phyloP scores from a whole-genome alignment of 1,284 basidiomycete species.

The Bjerkandera adusta region DNA sequence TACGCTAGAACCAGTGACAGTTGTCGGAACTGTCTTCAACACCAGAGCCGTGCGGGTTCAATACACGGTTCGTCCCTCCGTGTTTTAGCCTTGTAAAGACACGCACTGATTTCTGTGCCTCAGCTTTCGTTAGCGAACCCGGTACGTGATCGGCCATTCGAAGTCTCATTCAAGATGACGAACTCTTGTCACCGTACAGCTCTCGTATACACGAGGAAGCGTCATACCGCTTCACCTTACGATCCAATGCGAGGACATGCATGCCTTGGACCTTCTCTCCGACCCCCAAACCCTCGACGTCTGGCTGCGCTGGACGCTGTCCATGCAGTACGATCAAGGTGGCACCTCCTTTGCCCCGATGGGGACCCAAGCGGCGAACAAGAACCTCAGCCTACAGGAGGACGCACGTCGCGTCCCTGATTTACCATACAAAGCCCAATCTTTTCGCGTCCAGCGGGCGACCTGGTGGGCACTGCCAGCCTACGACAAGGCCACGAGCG shows the following conservation, averaged over 20 bases:
- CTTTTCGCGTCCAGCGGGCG: slow-evolving; percentile 9
- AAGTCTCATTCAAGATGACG: too few species aligned
- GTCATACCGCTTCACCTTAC: slow-evolving; percentile 23
- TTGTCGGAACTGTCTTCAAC: slow-evolving; percentile 44
- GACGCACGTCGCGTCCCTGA: too few species aligned
- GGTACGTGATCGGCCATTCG: slow-evolving; percentile 21
- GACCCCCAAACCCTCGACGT: slow-evolving; percentile 21
- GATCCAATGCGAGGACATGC: slow-evolving; percentile 23
- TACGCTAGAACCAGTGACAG: slow-evolving; percentile 34
- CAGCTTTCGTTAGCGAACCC: slow-evolving; percentile 26
- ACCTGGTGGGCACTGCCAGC: slow-evolving; percentile 19
- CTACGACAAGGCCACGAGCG: background rate
- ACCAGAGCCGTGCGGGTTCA: slow-evolving; percentile 25
- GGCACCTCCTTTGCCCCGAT: too few species aligned
- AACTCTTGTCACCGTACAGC: slow-evolving; percentile 14
- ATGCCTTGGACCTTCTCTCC: slow-evolving; percentile 25
- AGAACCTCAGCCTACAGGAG: too few species aligned
- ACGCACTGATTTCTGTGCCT: background rate
- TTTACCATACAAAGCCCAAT: too few species aligned
- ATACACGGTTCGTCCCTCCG: slow-evolving; percentile 19
- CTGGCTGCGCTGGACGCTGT: slow-evolving; percentile 22
- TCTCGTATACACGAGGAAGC: slow-evolving; percentile 27
- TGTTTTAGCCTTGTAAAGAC: background rate
- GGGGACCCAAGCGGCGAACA: too few species aligned
- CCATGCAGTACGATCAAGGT: slow-evolving; percentile 11